Conservation (phyloP, 331 rosid genomes). For the Acacia concinna region DNA sequence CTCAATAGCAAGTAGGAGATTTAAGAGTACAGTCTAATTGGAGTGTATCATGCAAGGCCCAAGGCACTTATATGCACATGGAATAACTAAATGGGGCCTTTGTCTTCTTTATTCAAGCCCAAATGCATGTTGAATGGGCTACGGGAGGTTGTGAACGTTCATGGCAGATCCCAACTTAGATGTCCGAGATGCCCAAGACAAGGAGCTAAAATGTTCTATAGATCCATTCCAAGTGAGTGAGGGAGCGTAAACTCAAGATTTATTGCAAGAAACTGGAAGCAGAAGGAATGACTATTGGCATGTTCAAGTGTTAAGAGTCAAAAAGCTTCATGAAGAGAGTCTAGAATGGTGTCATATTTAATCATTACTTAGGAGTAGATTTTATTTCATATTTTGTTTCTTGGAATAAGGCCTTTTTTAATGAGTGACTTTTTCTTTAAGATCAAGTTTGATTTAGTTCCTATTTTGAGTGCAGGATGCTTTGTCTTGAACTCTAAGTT, state of each 20-base stretch:
- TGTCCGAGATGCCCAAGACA: background rate
- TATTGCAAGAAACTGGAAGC: background rate
- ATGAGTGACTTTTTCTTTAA: background rate
- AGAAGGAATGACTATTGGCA: background rate
- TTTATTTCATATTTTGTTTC: too few species aligned
- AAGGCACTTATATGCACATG: background rate
- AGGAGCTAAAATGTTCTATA: background rate
- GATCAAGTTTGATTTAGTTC: background rate
- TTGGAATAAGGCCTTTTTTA: background rate
- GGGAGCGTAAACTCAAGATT: background rate
- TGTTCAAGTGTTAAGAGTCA: background rate
- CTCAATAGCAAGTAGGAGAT: too few species aligned
- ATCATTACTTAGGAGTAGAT: background rate
- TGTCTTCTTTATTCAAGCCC: background rate
- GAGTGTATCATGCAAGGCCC: background rate
- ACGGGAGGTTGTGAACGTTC: background rate
- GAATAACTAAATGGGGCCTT: background rate
- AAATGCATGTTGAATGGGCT: background rate
- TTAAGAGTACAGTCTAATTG: background rate
- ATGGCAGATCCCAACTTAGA: background rate
- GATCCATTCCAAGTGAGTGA: background rate
- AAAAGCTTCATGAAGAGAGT: background rate
- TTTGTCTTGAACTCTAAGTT: background rate
- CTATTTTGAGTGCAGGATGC: background rate
- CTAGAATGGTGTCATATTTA: background rate